Evolutionary conservation across 2,329 filamentous ascomycete genomes (phyloP).

Genomic region (Cadophora sp.): DNA sequence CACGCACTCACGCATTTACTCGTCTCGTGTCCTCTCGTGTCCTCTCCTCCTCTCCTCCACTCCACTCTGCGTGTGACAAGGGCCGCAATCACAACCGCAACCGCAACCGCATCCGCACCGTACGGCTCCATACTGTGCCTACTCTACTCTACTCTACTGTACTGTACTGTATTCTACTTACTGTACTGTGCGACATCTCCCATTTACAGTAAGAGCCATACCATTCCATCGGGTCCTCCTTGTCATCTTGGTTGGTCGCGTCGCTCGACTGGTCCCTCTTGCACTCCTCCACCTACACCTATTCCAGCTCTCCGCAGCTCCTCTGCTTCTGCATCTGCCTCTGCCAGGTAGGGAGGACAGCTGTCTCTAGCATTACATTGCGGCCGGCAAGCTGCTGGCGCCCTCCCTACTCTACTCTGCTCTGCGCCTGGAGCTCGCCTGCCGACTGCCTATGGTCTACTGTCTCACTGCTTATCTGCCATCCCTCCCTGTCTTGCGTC

Average conservation of each 20-base stretch:
- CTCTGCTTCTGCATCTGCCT: not conserved
- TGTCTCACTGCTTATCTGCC: no score
- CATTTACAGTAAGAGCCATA: not conserved
- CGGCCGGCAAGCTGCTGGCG: not conserved
- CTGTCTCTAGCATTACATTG: not conserved
- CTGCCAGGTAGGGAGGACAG: not conserved
- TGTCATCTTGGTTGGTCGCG: not conserved
- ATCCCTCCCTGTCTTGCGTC: not conserved
- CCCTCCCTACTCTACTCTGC: not conserved
- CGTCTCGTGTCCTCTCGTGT: no score
- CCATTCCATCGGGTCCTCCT: not conserved
- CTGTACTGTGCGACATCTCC: not conserved
- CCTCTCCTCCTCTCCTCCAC: no score
- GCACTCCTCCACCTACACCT: not conserved
- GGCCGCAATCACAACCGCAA: not conserved
- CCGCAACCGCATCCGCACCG: not conserved
- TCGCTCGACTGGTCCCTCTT: not conserved
- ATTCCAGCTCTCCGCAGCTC: not conserved
- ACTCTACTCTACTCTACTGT: not conserved
- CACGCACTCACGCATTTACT: not conserved
- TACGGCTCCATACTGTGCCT: not conserved
- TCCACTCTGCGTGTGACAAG: not conserved
- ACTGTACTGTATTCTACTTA: not conserved
- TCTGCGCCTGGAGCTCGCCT: not conserved
- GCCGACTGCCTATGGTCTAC: not conserved